These are phyloP conservation scores for Aureobasidium sp. DNA, from an alignment of 2,329 filamentous ascomycete species.

Conservation along the genomic window DNA sequence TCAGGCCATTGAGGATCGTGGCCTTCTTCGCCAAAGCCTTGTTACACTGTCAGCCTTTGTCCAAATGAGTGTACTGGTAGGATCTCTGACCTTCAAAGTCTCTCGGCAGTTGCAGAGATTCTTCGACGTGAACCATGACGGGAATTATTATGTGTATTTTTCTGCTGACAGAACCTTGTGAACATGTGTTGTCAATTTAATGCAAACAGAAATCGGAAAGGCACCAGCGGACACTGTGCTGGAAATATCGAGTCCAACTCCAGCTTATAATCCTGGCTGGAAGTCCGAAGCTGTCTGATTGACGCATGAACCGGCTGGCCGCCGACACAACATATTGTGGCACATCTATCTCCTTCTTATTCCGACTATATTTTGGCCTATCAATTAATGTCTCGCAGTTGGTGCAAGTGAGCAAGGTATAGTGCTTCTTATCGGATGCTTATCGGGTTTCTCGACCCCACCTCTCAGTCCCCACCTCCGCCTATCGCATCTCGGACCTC, in stretches of 20 bases:
- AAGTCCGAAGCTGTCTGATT: too few species aligned
- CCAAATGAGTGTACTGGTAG: not conserved
- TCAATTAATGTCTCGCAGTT: not conserved
- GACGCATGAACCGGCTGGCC: not conserved
- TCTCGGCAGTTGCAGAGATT: conserved; percentile 16
- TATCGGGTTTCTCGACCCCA: not conserved
- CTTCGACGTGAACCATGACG: conserved; percentile 5
- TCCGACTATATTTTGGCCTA: not conserved
- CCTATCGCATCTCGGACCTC: not conserved
- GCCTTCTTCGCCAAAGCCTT: conserved; percentile 18
- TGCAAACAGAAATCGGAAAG: too few species aligned
- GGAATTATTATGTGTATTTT: too few species aligned
- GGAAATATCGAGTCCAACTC: too few species aligned
- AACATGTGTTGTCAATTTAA: not conserved
- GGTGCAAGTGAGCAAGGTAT: not conserved
- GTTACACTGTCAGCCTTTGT: not conserved
- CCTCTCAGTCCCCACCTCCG: not conserved
- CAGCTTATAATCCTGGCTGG: too few species aligned
- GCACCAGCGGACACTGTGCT: too few species aligned
- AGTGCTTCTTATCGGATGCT: not conserved
- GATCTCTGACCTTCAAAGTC: conserved; percentile 17
- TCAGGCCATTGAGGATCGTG: conserved; percentile 33
- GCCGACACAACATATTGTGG: not conserved
- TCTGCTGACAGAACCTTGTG: not conserved
- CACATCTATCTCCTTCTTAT: not conserved